These are phyloP conservation scores for Kazachstania africana DNA, from an alignment of 805 yeast genomes.

Conservation along the genomic window DNA sequence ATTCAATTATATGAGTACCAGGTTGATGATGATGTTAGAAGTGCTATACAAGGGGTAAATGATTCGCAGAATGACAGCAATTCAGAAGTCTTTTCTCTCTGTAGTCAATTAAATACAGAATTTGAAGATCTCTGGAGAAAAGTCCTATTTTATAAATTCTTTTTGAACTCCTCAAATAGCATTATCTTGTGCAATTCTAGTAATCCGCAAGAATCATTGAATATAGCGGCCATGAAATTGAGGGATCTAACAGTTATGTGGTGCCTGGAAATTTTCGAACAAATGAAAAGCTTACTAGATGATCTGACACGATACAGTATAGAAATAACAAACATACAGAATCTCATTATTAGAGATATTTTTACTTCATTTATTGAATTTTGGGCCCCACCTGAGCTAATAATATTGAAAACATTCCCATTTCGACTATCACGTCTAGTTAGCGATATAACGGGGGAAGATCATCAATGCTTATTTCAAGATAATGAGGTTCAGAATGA, in stretches of 20 bases:
- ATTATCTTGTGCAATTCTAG: constrained; percentile 15
- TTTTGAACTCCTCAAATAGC: constrained; percentile 13
- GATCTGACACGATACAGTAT: neutral
- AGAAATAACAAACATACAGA: neutral
- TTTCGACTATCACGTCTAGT: constrained; percentile 17
- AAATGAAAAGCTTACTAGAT: too few relatives aligned
- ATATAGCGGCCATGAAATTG: constrained; percentile 21
- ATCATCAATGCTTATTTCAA: constrained; percentile 7
- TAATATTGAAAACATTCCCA: constrained; percentile 37
- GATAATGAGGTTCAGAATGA: neutral
- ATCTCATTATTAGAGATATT: constrained; percentile 10
- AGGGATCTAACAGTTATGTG: constrained; percentile 24
- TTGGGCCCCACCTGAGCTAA: constrained; percentile 48
- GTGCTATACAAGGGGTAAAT: too few relatives aligned
- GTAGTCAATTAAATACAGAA: constrained; percentile 7
- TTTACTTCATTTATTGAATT: constrained; percentile 35
- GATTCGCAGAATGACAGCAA: too few relatives aligned
- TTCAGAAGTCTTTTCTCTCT: constrained; percentile 1
- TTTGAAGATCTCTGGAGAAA: constrained; percentile 17
- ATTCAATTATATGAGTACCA: constrained; percentile 14
- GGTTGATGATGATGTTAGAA: constrained; percentile 21
- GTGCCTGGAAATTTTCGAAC: constrained; percentile 16
- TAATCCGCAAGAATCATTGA: constrained; percentile 14
- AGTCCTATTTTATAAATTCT: constrained; percentile 18
- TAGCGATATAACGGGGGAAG: constrained; percentile 6